These are phyloP conservation scores for Candida glaebosa DNA, from an alignment of 805 yeast species.

Conservation along the genomic window DNA sequence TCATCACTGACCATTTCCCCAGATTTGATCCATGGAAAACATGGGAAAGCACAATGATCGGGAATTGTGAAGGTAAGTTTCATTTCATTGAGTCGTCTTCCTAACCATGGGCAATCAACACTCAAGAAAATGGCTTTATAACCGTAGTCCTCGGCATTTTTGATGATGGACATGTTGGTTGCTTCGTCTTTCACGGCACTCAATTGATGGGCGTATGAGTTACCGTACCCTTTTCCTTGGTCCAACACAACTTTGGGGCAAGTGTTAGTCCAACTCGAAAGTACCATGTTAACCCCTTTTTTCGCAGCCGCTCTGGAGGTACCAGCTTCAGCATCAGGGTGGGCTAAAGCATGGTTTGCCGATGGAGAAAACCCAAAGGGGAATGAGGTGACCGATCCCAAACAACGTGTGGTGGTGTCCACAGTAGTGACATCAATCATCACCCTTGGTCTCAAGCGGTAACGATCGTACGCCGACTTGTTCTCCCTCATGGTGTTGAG, in stretches of 20 bases:
- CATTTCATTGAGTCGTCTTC: conserved; percentile 44
- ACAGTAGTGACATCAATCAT: conserved; percentile 21
- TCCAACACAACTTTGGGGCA: neutral
- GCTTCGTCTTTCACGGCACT: neutral
- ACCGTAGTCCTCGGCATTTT: conserved; percentile 12
- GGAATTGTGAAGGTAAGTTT: neutral
- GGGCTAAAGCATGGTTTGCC: conserved; percentile 27
- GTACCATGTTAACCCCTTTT: neutral
- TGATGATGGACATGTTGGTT: neutral
- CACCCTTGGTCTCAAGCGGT: conserved; percentile 22
- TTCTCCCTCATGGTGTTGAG: conserved; percentile 20
- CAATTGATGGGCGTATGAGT: neutral
- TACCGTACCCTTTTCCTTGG: neutral
- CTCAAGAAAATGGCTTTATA: conserved; percentile 30
- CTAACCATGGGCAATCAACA: conserved; percentile 32
- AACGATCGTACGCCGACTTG: conserved; percentile 17
- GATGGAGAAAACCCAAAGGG: conserved; percentile 33
- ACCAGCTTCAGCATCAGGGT: conserved; percentile 22
- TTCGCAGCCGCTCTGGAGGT: neutral
- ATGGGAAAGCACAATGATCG: neutral
- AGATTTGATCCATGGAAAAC: neutral
- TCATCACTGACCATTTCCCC: neutral
- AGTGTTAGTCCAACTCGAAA: neutral
- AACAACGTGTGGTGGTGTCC: conserved; percentile 14
- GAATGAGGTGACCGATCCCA: conserved; percentile 17